Conservation (phyloP, 495 filamentous ascomycete genomes). For the Tuber umbilicatum region DNA sequence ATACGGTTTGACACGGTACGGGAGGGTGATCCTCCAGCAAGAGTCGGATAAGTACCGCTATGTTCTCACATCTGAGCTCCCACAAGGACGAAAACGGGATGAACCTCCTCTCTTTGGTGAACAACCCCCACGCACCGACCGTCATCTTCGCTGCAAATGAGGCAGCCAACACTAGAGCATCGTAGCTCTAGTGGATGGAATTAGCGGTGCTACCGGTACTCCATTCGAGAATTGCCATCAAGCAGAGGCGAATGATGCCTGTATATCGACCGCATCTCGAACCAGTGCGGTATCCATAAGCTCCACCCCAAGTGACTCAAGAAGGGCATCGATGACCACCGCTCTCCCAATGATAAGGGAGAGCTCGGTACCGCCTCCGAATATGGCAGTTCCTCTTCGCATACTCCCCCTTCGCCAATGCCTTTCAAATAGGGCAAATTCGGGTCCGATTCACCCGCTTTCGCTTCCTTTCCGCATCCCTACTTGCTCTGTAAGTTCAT, state of each 20-base stretch:
- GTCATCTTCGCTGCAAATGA: background rate
- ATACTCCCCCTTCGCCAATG: background rate
- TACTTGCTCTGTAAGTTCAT: background rate
- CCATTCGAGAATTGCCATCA: background rate
- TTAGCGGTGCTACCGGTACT: background rate
- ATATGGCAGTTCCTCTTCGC: background rate
- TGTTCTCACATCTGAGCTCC: background rate
- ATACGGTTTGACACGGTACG: background rate
- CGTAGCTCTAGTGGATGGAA: background rate
- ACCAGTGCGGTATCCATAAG: background rate
- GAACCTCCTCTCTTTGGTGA: background rate
- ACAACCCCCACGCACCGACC: background rate
- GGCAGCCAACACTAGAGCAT: background rate
- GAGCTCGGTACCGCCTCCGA: background rate
- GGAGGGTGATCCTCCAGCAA: background rate
- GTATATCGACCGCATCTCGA: background rate
- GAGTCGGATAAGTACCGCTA: background rate
- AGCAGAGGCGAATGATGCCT: background rate
- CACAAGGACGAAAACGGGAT: slow-evolving; percentile 1
- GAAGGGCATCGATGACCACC: background rate
- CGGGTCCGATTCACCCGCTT: background rate
- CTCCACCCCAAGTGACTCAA: background rate
- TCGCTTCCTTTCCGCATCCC: background rate
- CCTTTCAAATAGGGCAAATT: background rate
- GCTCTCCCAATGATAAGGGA: background rate